A percentile compares a stretch with the other conserved stretches of the same genome.
These are phyloP conservation scores for Tulasnella sp. DNA, from an alignment of 768 basidiomycete species.

Conservation along the genomic window DNA sequence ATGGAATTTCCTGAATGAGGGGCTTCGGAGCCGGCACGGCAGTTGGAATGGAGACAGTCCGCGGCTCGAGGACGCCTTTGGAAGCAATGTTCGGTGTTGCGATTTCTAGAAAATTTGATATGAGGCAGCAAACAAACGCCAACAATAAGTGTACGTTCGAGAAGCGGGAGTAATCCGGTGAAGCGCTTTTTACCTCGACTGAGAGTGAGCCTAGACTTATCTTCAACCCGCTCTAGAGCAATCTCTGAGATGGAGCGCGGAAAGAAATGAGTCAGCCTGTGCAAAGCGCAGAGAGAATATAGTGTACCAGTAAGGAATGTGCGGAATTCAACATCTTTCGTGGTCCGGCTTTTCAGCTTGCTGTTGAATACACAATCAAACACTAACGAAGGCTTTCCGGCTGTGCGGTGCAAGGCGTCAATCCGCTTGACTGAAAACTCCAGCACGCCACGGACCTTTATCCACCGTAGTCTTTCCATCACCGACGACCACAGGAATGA, in stretches of 20 bases:
- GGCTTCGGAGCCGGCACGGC: slow-evolving; percentile 39
- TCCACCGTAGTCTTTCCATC: slow-evolving; percentile 23
- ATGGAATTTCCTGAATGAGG: slow-evolving; percentile 48
- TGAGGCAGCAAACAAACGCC: neutral
- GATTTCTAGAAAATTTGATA: slow-evolving; percentile 38
- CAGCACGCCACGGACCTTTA: slow-evolving; percentile 21
- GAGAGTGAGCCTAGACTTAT: slow-evolving; percentile 28
- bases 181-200: slow-evolving; percentile 26
- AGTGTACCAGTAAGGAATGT: slow-evolving; percentile 61
- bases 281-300: neutral
- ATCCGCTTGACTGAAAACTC: neutral
- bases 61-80: slow-evolving; percentile 63
- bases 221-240: slow-evolving; percentile 27
- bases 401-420: slow-evolving; percentile 37
- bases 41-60: slow-evolving; percentile 54
- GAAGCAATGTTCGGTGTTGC: slow-evolving; percentile 70
- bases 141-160: neutral
- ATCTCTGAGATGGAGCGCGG: slow-evolving; percentile 20
- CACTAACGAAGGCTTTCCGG: slow-evolving; percentile 63
- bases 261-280: neutral
- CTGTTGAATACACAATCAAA: slow-evolving; percentile 69
- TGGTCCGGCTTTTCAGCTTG: slow-evolving; percentile 54
- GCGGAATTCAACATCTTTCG: slow-evolving; percentile 62
- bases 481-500: slow-evolving; percentile 29
- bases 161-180: neutral